Evolutionary conservation across 495 filamentous ascomycete genomes (phyloP).

Genomic region (Penicillium pulvis): DNA sequence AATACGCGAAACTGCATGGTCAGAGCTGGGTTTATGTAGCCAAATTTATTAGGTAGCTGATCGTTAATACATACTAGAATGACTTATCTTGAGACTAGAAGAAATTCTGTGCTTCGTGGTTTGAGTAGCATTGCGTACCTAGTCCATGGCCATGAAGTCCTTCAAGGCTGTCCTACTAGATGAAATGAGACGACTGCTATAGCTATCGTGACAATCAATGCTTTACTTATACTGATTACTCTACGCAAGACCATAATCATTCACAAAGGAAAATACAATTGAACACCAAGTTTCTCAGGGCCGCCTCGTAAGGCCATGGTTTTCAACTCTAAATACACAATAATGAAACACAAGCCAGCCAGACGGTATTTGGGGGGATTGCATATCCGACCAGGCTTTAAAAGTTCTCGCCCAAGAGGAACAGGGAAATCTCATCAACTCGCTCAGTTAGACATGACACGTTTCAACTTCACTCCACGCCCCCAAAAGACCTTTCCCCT

Average conservation of each 20-base stretch:
- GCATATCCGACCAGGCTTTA: slow-evolving; percentile 33
- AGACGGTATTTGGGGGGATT: slow-evolving; percentile 17
- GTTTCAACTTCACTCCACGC: neutral
- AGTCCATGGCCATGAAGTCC: no score
- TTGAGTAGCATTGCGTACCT: no score
- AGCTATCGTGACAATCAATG: neutral
- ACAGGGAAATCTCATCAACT: slow-evolving; percentile 28
- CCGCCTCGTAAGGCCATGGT: slow-evolving; percentile 28
- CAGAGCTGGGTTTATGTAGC: neutral
- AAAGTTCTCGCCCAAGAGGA: slow-evolving; percentile 11
- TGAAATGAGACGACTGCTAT: no score
- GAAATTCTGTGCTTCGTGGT: no score
- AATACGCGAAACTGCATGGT: neutral
- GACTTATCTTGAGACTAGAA: neutral
- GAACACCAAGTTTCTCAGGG: slow-evolving; percentile 30
- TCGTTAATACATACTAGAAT: slow-evolving; percentile 7
- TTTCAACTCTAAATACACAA: slow-evolving; percentile 54
- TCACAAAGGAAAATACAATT: slow-evolving; percentile 46
- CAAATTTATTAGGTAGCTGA: neutral
- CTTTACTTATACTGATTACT: neutral
- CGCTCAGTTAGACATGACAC: slow-evolving; percentile 26
- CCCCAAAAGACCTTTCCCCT: neutral
- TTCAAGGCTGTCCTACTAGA: no score
- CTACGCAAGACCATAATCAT: neutral
- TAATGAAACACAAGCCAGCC: slow-evolving; percentile 50